Base-by-base conservation (phyloP, 1,139 yeast species). In the Scheffersomyces lignicola region DNA sequence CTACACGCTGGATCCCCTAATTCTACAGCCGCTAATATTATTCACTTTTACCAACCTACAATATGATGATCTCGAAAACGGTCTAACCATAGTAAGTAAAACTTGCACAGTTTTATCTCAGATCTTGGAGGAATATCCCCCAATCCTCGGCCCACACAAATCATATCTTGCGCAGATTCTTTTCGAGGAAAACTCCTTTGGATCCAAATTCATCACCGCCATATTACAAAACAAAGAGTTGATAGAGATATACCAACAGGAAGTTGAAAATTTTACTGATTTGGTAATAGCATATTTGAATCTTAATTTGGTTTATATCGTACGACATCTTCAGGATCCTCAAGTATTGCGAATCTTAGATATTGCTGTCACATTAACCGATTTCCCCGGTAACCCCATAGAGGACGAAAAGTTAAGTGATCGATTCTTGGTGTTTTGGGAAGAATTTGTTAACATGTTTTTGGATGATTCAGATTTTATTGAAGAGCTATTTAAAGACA, bases 381-480 rank as follows among this genome's bases (percentile, higher is more conserved):
- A 73, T 35, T 71, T 75, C 33, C 81, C 83, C 1, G 80, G 83
- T 1, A 48, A 60, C 4, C 85, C 95, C 0, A 69, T 83, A 1
- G 59, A 68, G 0, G 90, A 87, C 18, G 96, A 90, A 52, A 61
- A 61, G 11, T 62, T 85, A 9, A 83, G 95, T 11, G 77, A 73
- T 29, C 82, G 80, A 37, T 67, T 88, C 45, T 65, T 86, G 4
- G 80, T 80, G 35, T 87, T 89, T 51, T 92, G 97, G 97, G 76
- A 77, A 36, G 83, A 80, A 38, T 67, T 84, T 35, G 78, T 83
- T 7, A 94, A 85, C 42, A 70, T 76, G 1, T 76, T 74, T 39
- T 61, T 73, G 13, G 83, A 76, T 44, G 83, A 78, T 37, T 70
- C 59, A n/a, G 83, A 65, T 13, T 45, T 63, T 1, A 49, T 76